These are phyloP conservation scores for Plantago coronopus DNA, from an alignment of 305 asterid species.

Conservation along the genomic window DNA sequence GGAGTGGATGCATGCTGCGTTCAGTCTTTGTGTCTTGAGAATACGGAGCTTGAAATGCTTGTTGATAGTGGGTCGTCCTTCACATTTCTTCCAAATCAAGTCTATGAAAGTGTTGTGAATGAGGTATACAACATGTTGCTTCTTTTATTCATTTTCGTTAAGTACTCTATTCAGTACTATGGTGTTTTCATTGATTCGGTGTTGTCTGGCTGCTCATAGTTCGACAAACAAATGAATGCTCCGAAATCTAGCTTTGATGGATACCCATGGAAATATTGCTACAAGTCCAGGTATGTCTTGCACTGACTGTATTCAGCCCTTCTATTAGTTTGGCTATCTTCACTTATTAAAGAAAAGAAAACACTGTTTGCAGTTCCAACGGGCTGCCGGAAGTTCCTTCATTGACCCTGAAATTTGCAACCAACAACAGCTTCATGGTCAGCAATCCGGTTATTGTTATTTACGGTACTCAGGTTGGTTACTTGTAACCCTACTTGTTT, in stretches of 20 bases:
- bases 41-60: conserved; percentile 49
- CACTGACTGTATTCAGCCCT: conserved; percentile 17
- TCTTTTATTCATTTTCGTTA: conserved; percentile 5
- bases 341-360: conserved; percentile 20
- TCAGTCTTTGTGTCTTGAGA: conserved; percentile 49
- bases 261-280: conserved; percentile 78
- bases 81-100: conserved; percentile 59
- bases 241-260: conserved; percentile 66
- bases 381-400: conserved; percentile 60
- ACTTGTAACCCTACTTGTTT: conserved; percentile 20
- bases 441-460: conserved; percentile 59
- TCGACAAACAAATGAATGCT: conserved; percentile 62
- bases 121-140: conserved; percentile 40
- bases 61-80: conserved; percentile 84
- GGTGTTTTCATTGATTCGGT: conserved; percentile 11
- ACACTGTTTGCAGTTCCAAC: conserved; percentile 46
- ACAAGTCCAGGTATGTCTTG: conserved; percentile 54
- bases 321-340: conserved; percentile 15
- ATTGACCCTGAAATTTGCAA: conserved; percentile 59
- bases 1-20: conserved; percentile 70
- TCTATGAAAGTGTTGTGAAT: conserved; percentile 50
- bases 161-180: conserved; percentile 16
- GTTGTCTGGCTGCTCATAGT: conserved; percentile 39
- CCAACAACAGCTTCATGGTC: conserved; percentile 63
- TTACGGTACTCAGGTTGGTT: conserved; percentile 65